These are phyloP conservation scores for Smittium mucronatum DNA, from an alignment of 371 early-diverging fungal genomes.

Conservation along the genomic window DNA sequence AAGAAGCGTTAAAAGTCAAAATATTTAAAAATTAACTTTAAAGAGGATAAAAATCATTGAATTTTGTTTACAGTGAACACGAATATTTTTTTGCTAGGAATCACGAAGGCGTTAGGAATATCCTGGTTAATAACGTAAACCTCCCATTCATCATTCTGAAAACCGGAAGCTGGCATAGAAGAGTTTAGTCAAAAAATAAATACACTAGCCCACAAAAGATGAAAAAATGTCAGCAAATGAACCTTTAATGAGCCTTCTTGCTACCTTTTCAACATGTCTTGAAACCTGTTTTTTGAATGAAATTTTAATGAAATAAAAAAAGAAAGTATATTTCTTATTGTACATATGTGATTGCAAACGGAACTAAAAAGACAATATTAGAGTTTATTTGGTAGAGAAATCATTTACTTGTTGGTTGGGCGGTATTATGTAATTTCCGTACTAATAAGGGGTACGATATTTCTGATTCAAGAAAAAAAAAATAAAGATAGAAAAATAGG, in stretches of 20 bases:
- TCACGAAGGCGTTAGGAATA: conserved; percentile 81
- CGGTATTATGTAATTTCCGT: background rate
- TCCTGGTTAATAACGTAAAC: conserved; percentile 66
- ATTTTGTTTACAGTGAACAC: conserved; percentile 51
- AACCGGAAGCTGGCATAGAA: conserved; percentile 53
- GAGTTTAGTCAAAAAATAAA: conserved; percentile 30
- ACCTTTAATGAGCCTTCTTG: conserved; percentile 37
- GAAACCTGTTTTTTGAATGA: background rate
- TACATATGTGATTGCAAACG: too few relatives aligned
- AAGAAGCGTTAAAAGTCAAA: too few relatives aligned
- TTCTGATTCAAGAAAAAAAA: background rate
- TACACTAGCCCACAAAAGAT: conserved; percentile 32
- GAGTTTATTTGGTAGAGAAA: background rate
- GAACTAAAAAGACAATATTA: background rate
- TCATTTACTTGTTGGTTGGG: background rate
- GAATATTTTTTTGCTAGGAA: conserved; percentile 88
- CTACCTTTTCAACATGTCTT: conserved; percentile 14
- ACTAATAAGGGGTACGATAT: background rate
- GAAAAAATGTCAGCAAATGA: conserved; percentile 46
- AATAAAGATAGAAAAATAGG: background rate
- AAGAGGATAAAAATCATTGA: conserved; percentile 24
- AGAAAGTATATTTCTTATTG: background rate
- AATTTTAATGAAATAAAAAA: background rate
- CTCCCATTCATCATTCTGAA: conserved; percentile 53
- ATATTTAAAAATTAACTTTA: background rate